A percentile compares a stretch with the other conserved stretches of the same genome.
Evolutionary conservation across 1,284 basidiomycete genomes (phyloP).

Genomic region (Pascua guehoae): DNA sequence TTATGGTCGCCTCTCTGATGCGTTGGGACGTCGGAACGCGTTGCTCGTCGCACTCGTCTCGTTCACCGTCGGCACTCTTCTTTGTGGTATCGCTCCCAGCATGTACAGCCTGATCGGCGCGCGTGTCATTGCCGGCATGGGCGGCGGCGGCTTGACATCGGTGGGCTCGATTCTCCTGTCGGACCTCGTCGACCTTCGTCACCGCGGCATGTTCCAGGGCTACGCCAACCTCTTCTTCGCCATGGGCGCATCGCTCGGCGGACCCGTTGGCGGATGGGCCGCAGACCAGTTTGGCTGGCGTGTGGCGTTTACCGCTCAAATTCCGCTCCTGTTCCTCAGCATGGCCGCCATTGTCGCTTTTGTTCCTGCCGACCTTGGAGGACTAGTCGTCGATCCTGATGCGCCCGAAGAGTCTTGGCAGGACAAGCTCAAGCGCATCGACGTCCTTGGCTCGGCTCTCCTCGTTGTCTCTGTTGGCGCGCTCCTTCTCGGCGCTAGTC

Average conservation of each 20-base stretch:
- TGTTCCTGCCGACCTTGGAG: slow-evolving; percentile 11
- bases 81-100: slow-evolving; percentile 75
- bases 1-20: slow-evolving; percentile 81
- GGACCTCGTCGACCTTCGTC: slow-evolving; percentile 64
- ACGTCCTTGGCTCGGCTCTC: slow-evolving; percentile 73
- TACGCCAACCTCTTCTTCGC: slow-evolving; percentile 68
- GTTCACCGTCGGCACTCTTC: slow-evolving; percentile 75
- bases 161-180: slow-evolving; percentile 42
- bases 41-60: slow-evolving; percentile 66
- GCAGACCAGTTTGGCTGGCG: slow-evolving; percentile 76
- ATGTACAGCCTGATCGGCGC: slow-evolving; percentile 75
- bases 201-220: slow-evolving; percentile 84
- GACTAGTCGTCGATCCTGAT: slow-evolving; percentile 57
- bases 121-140: slow-evolving; percentile 79
- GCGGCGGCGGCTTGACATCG: slow-evolving; percentile 54
- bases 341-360: slow-evolving; percentile 13
- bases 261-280: slow-evolving; percentile 80
- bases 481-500: slow-evolving; percentile 69
- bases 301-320: slow-evolving; percentile 59
- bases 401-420: slow-evolving; percentile 51
- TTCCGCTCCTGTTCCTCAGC: slow-evolving; percentile 36
- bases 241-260: slow-evolving; percentile 64
- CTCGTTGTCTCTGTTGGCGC: slow-evolving; percentile 69
- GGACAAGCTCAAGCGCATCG: slow-evolving; percentile 70
- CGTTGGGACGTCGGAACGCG: slow-evolving; percentile 73